These are phyloP conservation scores for Cyberlindnera japonica DNA, from an alignment of 805 yeast genomes.

Conservation along the genomic window DNA sequence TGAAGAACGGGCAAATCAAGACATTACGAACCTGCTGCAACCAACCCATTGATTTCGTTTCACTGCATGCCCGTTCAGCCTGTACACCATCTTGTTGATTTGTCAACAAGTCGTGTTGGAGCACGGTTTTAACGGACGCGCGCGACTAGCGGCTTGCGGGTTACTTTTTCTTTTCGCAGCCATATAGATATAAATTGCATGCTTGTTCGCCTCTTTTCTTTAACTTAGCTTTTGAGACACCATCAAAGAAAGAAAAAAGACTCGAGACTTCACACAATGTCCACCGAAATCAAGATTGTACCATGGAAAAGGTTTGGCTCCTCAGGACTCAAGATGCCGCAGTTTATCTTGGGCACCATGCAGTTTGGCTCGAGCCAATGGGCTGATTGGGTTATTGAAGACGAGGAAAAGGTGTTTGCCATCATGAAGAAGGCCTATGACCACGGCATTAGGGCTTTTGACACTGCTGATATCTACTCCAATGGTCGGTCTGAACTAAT, in stretches of 20 bases:
- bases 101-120: too few species aligned
- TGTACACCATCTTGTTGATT: too few species aligned
- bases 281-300: constrained; percentile 4
- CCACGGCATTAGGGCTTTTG: constrained; percentile 43
- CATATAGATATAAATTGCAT: background rate
- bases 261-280: background rate
- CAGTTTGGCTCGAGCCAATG: constrained; percentile 28
- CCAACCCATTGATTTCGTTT: too few species aligned
- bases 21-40: too few species aligned
- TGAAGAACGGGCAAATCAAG: too few species aligned
- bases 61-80: too few species aligned
- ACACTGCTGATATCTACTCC: constrained; percentile 47
- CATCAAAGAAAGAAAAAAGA: background rate
- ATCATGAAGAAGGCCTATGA: constrained; percentile 45
- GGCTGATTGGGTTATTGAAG: constrained; percentile 44
- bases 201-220: background rate
- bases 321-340: constrained; percentile 47
- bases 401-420: constrained; percentile 41
- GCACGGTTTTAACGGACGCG: too few species aligned
- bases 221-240: background rate
- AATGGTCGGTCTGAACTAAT: constrained; percentile 45
- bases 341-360: constrained; percentile 52
- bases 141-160: too few species aligned
- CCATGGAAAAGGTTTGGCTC: constrained; percentile 32
- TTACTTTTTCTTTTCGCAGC: too few species aligned